phyloP scores from a whole-genome alignment of 2,329 filamentous ascomycete genomes.

The Penicillium hesseltinei region DNA sequence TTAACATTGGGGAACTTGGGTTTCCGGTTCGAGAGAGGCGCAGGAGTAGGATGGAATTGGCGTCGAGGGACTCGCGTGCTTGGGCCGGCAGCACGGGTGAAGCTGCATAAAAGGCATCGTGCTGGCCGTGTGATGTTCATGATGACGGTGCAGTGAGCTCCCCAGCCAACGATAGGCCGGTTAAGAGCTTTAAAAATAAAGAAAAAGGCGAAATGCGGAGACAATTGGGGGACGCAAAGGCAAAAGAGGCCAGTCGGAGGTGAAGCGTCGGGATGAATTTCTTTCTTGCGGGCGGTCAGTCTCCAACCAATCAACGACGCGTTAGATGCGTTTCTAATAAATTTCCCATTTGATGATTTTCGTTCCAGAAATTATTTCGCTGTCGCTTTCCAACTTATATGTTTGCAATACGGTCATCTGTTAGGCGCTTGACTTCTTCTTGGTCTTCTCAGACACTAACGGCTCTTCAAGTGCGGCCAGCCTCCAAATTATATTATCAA shows the following conservation, averaged over 20 bases:
- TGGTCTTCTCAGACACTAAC: not conserved
- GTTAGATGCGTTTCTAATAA: conserved; percentile 27
- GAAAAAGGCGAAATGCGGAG: conserved; percentile 11
- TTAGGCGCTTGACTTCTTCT: conserved; percentile 12
- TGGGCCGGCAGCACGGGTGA: conserved; percentile 41
- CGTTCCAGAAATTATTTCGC: conserved; percentile 10
- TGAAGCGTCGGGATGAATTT: conserved; percentile 26
- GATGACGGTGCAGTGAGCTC: conserved; percentile 26
- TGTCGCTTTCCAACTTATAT: conserved; percentile 18
- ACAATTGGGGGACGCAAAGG: conserved; percentile 15
- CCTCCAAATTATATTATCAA: conserved; percentile 7
- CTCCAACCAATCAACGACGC: conserved; percentile 18
- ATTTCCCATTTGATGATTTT: conserved; percentile 22
- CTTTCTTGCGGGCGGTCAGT: conserved; percentile 29
- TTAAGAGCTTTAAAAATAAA: conserved; percentile 15
- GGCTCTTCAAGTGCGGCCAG: conserved; percentile 5
- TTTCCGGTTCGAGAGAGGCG: conserved; percentile 39
- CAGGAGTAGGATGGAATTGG: conserved; percentile 49
- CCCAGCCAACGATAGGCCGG: conserved; percentile 30
- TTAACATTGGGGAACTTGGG: conserved; percentile 43
- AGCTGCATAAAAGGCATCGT: conserved; percentile 52
- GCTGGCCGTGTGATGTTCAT: conserved; percentile 53
- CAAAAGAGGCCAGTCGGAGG: conserved; percentile 15
- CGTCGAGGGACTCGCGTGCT: conserved; percentile 46
- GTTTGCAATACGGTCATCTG: conserved; percentile 18